Evolutionary conservation across 192 early-diverging fungal genomes (phyloP).

Genomic region (Rhizoclosmatium sp.): DNA sequence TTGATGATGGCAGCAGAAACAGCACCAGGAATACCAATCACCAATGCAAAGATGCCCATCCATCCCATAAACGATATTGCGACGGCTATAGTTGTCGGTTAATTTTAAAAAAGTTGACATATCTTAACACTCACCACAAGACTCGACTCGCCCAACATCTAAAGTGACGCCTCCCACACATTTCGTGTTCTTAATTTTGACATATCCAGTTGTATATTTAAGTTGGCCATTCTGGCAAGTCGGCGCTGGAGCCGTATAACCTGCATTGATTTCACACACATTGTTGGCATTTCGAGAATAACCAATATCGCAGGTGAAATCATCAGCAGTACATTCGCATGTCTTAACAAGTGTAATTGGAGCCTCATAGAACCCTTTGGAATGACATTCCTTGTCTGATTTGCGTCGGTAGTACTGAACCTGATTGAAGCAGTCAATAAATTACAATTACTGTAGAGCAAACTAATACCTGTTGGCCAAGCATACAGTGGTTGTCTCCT

Average conservation of each 20-base stretch:
- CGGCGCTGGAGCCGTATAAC: slow-evolving; percentile 25
- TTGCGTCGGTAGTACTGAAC: slow-evolving; percentile 54
- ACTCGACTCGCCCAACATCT: slow-evolving; percentile 25
- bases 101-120: neutral
- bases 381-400: slow-evolving; percentile 43
- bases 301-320: slow-evolving; percentile 60
- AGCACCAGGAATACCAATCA: slow-evolving; percentile 40
- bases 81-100: neutral
- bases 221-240: slow-evolving; percentile 34
- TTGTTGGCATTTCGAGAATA: slow-evolving; percentile 24
- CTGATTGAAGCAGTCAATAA: slow-evolving; percentile 23
- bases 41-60: slow-evolving; percentile 42
- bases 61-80: slow-evolving; percentile 36
- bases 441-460: neutral
- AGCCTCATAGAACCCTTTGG: slow-evolving; percentile 40
- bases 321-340: slow-evolving; percentile 56
- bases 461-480: slow-evolving; percentile 72
- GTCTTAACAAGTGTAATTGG: slow-evolving; percentile 4
- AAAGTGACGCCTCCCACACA: slow-evolving; percentile 45
- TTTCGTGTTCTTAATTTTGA: slow-evolving; percentile 37
- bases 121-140: slow-evolving; percentile 27
- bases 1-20: slow-evolving; percentile 42
- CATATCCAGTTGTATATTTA: slow-evolving; percentile 41
- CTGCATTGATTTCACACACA: slow-evolving; percentile 16
- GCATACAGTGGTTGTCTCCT: slow-evolving; percentile 67